Base-by-base conservation (phyloP, 1,139 yeast genomes). In the Wickerhamomyces sp. region DNA sequence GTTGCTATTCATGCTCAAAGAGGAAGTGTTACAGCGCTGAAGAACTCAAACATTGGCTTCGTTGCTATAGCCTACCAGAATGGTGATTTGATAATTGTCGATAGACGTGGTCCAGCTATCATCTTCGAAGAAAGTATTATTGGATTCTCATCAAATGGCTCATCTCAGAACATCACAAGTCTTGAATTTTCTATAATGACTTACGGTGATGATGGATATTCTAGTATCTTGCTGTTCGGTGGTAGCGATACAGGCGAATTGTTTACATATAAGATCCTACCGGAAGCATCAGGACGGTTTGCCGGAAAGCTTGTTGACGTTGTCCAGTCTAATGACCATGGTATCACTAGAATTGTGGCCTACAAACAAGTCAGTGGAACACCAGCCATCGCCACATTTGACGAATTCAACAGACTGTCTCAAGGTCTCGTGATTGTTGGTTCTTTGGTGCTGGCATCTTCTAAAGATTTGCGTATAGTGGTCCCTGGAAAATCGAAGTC, bases 191-290 rank as follows among this genome's bases (percentile, higher is more conserved):
- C 86, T 1, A 83, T 78, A 32, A 72, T 78, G 77, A 84, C 72
- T 35, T 57, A 58, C 26, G 78, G 73, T 30, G 76, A 75, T 3
- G 83, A 77, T 38, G 81, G 76, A 19, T 85, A 72, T 48, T 82
- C 95, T 0, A 78, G 88, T 16, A 74, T 91, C 32, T 54, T 85
- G 22, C 60, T 89, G 57, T 62, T 77, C 23, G 83, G 81, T 12
- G 99, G 98, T 20, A 83, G 96, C 0, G 75, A 78, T 38, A 64
- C 66, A 22, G 98, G 98, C 13, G 85, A 86, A 38, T 56, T 88
- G 14, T 48, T 81, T 20, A 70, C 78, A 0, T 85, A 75, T 58
- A 79, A 81, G 51, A 60, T 91, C 3, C 55, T 80, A 5, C 95
- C 95, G 1, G 75, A 72, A 35, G 59, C 71, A 0, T 66, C 70